Percentiles rank a stretch among this genome's conserved stretches.
Conservation (phyloP, 768 basidiomycete genomes). For the Melanogaster broomeanus region DNA sequence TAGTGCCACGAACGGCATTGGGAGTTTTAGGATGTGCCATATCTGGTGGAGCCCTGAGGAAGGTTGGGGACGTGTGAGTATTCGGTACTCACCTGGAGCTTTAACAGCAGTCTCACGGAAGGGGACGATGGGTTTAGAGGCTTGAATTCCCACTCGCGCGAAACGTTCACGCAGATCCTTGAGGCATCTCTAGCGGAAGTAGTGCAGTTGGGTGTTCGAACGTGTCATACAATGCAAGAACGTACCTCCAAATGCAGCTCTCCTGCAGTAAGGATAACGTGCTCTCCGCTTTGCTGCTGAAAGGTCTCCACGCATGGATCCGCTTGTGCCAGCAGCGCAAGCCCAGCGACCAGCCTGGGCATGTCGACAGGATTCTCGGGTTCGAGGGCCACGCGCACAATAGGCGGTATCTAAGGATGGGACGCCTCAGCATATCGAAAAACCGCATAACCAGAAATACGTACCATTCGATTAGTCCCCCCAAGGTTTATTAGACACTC, state of each 20-base stretch:
- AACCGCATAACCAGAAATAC: constrained; percentile 18
- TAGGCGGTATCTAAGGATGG: constrained; percentile 69
- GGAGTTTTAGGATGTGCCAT: constrained; percentile 83
- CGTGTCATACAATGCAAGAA: background rate
- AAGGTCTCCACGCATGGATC: constrained; percentile 98
- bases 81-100: constrained; percentile 54
- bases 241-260: constrained; percentile 92
- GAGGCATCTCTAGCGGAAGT: constrained; percentile 72
- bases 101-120: constrained; percentile 94
- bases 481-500: constrained; percentile 81
- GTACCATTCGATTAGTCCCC: constrained; percentile 62
- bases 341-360: constrained; percentile 82
- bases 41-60: constrained; percentile 47
- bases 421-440: background rate
- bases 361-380: constrained; percentile 82
- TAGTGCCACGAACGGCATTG: constrained; percentile 73
- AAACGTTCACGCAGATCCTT: constrained; percentile 97
- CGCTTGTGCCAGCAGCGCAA: constrained; percentile 88
- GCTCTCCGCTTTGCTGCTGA: constrained; percentile 95
- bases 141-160: constrained; percentile 89
- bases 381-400: constrained; percentile 94
- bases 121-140: constrained; percentile 94
- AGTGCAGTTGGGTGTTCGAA: background rate
- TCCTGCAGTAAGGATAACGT: constrained; percentile 95
- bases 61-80: background rate